These are phyloP conservation scores for Phytophthora cryptogea DNA, from an alignment of 352 stramenopile species.

Conservation along the genomic window DNA sequence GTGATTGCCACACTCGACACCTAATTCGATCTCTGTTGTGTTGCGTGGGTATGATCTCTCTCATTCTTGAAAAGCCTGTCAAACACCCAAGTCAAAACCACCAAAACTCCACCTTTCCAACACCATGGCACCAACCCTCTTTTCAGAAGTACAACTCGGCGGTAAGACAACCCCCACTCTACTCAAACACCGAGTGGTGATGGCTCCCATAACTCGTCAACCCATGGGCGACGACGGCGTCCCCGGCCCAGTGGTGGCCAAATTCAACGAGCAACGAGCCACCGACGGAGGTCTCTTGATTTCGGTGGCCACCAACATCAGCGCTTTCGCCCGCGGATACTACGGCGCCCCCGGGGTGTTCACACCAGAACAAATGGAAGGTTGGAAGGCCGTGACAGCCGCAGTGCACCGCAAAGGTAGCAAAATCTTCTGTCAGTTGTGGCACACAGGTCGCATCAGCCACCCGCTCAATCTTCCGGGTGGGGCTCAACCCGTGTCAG, in stretches of 20 bases:
- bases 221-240: constrained; percentile 42
- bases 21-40: too few species aligned
- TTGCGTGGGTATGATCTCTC: too few species aligned
- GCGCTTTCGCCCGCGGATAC: constrained; percentile 41
- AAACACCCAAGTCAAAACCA: too few species aligned
- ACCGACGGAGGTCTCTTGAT: constrained; percentile 64
- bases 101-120: too few species aligned
- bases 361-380: constrained; percentile 48
- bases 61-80: too few species aligned
- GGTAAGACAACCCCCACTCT: constrained; percentile 11
- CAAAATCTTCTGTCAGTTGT: constrained; percentile 85
- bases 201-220: constrained; percentile 67
- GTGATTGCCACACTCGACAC: too few species aligned
- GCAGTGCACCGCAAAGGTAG: constrained; percentile 78
- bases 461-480: constrained; percentile 58
- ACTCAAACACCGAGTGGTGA: constrained; percentile 69
- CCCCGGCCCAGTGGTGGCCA: constrained; percentile 35
- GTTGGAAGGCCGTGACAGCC: constrained; percentile 64
- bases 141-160: too few species aligned
- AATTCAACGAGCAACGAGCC: constrained; percentile 69
- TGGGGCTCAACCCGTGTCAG: constrained; percentile 50
- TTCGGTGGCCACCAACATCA: constrained; percentile 64
- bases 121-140: too few species aligned
- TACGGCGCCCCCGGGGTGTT: constrained; percentile 61
- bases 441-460: constrained; percentile 75